phyloP scores from a whole-genome alignment of 2,329 filamentous ascomycete species.

The Herpotrichia juniperi region DNA sequence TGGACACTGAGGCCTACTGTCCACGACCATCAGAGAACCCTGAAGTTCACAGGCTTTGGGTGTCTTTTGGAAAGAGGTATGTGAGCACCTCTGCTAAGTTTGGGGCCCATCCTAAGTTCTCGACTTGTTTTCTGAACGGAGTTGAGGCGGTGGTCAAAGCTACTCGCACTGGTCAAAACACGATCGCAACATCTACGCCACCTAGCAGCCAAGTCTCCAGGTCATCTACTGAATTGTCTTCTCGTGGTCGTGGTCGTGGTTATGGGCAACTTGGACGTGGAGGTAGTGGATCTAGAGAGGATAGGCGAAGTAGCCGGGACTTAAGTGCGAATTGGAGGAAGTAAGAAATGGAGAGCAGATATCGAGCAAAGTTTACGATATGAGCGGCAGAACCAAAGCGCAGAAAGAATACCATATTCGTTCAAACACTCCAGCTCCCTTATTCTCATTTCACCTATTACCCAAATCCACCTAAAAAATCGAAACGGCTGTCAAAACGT shows the following conservation, averaged over 20 bases:
- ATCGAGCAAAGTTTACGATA: too few species aligned
- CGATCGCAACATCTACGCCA: neutral
- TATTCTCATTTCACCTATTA: too few species aligned
- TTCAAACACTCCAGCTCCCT: too few species aligned
- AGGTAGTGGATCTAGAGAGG: slow-evolving; percentile 2
- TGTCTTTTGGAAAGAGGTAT: slow-evolving; percentile 4
- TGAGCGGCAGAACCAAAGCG: too few species aligned
- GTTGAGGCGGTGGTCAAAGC: slow-evolving; percentile 1
- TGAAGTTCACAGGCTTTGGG: slow-evolving; percentile 1
- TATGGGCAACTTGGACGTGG: slow-evolving; percentile 2
- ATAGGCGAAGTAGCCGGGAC: slow-evolving; percentile 5
- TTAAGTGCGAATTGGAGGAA: slow-evolving; percentile 2
- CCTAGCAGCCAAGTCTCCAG: slow-evolving; percentile 1
- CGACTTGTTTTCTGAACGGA: slow-evolving; percentile 1
- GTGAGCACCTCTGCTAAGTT: neutral
- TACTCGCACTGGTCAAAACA: neutral
- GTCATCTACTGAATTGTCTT: neutral
- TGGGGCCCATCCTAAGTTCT: slow-evolving; percentile 2
- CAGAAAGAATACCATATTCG: too few species aligned
- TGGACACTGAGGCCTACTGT: slow-evolving; percentile 4
- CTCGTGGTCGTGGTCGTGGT: slow-evolving; percentile 5
- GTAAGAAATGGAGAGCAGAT: too few species aligned
- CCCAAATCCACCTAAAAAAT: too few species aligned
- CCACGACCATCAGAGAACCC: slow-evolving; percentile 2
- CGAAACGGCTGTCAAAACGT: too few species aligned